phyloP scores from a whole-genome alignment of 2,329 filamentous ascomycete species.

The Erysiphe neolycopersici region DNA sequence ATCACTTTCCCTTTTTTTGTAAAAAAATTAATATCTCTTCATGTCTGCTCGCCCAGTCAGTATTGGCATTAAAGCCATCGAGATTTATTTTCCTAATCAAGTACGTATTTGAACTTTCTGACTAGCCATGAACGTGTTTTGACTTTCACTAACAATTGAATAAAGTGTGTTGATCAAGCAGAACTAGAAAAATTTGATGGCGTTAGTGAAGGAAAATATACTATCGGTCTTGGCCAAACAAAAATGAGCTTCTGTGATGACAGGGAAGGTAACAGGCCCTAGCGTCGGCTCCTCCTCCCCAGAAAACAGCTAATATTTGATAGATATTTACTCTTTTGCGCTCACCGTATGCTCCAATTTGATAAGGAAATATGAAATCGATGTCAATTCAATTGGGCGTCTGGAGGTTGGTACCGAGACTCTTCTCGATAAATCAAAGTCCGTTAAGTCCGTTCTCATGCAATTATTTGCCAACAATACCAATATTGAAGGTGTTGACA shows the following conservation, averaged over 20 bases:
- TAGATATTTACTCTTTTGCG: conserved; percentile 71
- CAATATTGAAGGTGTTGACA: conserved; percentile 64
- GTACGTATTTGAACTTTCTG: conserved; percentile 18
- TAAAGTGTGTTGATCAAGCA: conserved; percentile 55
- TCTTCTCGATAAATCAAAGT: conserved; percentile 72
- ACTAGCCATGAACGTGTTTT: no score
- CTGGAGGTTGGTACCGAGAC: conserved; percentile 73
- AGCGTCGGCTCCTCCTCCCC: neutral
- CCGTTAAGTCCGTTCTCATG: conserved; percentile 71
- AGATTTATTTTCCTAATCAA: conserved; percentile 70
- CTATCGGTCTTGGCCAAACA: conserved; percentile 71
- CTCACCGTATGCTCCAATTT: conserved; percentile 55
- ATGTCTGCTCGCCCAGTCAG: conserved; percentile 63
- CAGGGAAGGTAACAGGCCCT: conserved; percentile 38
- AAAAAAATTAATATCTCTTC: neutral
- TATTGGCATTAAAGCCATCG: conserved; percentile 81
- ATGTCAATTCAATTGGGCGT: conserved; percentile 50
- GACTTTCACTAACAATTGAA: conserved; percentile 3
- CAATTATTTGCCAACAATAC: conserved; percentile 64
- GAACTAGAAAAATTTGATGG: conserved; percentile 75
- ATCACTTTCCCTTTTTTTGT: no score
- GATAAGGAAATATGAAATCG: conserved; percentile 60
- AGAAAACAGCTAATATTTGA: conserved; percentile 1
- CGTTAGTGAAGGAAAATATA: conserved; percentile 61
- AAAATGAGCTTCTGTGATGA: conserved; percentile 87